These are phyloP conservation scores for Globisporangium takayamanum DNA, from an alignment of 352 stramenopile genomes.

Conservation along the genomic window DNA sequence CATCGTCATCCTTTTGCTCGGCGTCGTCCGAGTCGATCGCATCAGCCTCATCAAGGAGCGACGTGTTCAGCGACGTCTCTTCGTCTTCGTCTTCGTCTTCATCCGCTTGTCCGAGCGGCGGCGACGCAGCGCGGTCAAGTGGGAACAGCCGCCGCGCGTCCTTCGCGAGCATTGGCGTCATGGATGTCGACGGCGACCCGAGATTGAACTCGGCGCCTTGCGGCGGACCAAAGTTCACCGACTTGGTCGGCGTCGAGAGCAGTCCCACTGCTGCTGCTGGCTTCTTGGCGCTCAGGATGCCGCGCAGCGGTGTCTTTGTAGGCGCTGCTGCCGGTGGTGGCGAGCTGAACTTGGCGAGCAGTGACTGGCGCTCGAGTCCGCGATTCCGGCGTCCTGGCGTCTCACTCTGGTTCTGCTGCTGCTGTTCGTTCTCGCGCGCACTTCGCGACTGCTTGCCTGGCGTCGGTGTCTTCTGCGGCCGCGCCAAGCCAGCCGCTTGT, in stretches of 20 bases:
- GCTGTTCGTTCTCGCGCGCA: neutral
- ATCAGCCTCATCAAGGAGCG: conserved; percentile 73
- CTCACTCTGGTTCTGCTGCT: neutral
- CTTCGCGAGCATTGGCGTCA: conserved; percentile 72
- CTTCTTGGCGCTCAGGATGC: conserved; percentile 76
- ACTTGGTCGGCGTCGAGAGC: conserved; percentile 65
- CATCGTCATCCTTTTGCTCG: conserved; percentile 19
- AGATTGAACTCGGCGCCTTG: conserved; percentile 76
- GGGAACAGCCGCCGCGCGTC: conserved; percentile 62
- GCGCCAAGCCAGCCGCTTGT: conserved; percentile 7
- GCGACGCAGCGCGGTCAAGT: conserved; percentile 27
- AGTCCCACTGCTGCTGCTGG: conserved; percentile 19
- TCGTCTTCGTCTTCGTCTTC: conserved; percentile 66
- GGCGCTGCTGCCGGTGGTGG: conserved; percentile 10
- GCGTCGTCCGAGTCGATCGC: conserved; percentile 37
- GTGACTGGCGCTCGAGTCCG: conserved; percentile 5
- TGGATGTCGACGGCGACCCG: conserved; percentile 76
- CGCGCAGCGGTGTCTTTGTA: conserved; percentile 53
- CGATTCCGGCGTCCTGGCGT: neutral
- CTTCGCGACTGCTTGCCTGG: conserved; percentile 8
- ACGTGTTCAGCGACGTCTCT: conserved; percentile 81
- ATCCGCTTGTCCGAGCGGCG: conserved; percentile 7
- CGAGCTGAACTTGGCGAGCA: conserved; percentile 11
- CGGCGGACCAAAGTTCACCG: conserved; percentile 77
- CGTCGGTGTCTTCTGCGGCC: conserved; percentile 16